phyloP scores from a whole-genome alignment of 805 yeast species.

The Saccharomycopsis fodiens region DNA sequence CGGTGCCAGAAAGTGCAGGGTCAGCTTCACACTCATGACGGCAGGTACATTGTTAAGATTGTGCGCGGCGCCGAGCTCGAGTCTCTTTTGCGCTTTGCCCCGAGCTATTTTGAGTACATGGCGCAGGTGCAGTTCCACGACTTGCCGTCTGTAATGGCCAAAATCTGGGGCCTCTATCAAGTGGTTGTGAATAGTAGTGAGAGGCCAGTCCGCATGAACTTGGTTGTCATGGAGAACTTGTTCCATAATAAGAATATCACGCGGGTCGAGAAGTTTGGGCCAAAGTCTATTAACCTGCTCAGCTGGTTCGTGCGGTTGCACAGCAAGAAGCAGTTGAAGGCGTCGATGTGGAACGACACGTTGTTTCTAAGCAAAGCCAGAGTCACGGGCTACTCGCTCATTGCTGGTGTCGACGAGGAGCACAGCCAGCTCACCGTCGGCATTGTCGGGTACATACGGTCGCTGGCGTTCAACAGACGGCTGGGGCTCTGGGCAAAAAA shows the following conservation, averaged over 20 bases:
- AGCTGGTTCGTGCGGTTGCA: conserved; percentile 92
- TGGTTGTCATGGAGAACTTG: conserved; percentile 90
- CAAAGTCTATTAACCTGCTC: conserved; percentile 96
- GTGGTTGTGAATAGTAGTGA: conserved; percentile 77
- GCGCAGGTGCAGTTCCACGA: conserved; percentile 93
- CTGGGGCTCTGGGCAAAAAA: conserved; percentile 99
- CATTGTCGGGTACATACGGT: conserved; percentile 85
- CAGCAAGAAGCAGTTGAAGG: conserved; percentile 75
- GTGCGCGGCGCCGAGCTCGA: conserved; percentile 82
- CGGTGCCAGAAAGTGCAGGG: conserved; percentile 96
- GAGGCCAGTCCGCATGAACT: conserved; percentile 76
- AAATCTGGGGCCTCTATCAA: conserved; percentile 92
- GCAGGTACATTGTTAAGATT: conserved; percentile 83
- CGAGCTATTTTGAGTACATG: conserved; percentile 92
- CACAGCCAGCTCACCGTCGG: conserved; percentile 74
- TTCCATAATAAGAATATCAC: conserved; percentile 61
- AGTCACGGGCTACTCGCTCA: conserved; percentile 96
- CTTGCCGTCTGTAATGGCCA: conserved; percentile 88
- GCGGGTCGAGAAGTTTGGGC: conserved; percentile 51
- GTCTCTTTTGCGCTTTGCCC: conserved; percentile 91
- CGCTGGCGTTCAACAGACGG: conserved; percentile 98
- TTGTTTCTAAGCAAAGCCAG: conserved; percentile 92
- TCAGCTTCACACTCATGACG: conserved; percentile 86
- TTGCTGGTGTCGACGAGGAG: conserved; percentile 76
- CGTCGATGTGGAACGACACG: conserved; percentile 93